These are phyloP conservation scores for Paxillus ammoniavirescens DNA, from an alignment of 768 basidiomycete genomes.

Conservation along the genomic window DNA sequence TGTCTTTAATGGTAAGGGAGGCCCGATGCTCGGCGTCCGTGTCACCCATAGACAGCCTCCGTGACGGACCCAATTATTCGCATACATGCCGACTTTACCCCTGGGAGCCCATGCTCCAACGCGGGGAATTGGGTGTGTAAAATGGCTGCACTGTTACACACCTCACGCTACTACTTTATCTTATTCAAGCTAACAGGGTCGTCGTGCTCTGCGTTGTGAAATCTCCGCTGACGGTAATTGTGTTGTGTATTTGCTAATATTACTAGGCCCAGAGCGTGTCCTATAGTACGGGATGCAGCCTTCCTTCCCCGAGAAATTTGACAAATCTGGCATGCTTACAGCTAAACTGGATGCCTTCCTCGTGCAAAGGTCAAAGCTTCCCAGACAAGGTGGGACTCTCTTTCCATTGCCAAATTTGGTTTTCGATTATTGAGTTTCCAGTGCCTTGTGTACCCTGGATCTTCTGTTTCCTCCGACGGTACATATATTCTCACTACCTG, in stretches of 20 bases:
- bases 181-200: conserved; percentile 5
- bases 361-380: not conserved
- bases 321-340: conserved; percentile 18
- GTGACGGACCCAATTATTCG: no score
- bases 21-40: conserved; percentile 20
- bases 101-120: conserved; percentile 16
- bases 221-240: conserved; percentile 32
- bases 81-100: no score
- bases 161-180: conserved; percentile 2
- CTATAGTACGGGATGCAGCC: conserved; percentile 10
- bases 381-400: conserved; percentile 24
- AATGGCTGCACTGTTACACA: conserved; percentile 6
- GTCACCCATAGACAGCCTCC: conserved; percentile 2
- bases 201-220: conserved; percentile 17
- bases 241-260: conserved; percentile 24
- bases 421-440: conserved; percentile 22
- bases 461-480: not conserved
- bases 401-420: conserved; percentile 6
- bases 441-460: not conserved
- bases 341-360: conserved; percentile 14
- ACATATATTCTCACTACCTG: conserved; percentile 1
- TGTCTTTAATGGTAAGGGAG: conserved; percentile 13
- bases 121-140: conserved; percentile 22
- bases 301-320: conserved; percentile 19
- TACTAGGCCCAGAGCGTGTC: conserved; percentile 22